Conservation (phyloP, 441 rosid species). For the Oxalis stricta region DNA sequence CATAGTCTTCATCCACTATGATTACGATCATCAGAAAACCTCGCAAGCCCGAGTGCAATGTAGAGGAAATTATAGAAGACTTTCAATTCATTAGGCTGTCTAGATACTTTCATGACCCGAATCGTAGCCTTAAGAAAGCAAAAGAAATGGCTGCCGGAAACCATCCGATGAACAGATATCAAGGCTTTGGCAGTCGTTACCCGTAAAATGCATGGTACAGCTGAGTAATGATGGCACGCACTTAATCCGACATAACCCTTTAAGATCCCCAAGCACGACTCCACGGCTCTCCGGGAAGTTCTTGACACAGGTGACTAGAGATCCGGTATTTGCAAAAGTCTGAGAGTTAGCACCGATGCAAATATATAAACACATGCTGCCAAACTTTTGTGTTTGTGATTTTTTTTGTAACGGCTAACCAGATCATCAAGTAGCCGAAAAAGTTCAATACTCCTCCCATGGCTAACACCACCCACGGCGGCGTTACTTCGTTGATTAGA, state of each 20-base stretch:
- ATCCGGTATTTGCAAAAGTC: constrained; percentile 20
- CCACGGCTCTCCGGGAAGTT: constrained; percentile 39
- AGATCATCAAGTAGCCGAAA: constrained; percentile 19
- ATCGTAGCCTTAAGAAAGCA: constrained; percentile 35
- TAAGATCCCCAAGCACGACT: constrained; percentile 40
- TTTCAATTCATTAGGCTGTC: constrained; percentile 25
- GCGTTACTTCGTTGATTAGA: constrained; percentile 13
- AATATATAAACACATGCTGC: constrained; percentile 22
- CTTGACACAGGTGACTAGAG: constrained; percentile 19
- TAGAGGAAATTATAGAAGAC: constrained; percentile 38
- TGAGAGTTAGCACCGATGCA: constrained; percentile 15
- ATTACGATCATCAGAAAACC: constrained; percentile 44
- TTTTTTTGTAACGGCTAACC: constrained; percentile 17
- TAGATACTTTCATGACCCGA: constrained; percentile 25
- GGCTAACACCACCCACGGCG: constrained; percentile 11
- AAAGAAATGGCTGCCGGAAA: constrained; percentile 29
- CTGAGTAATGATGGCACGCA: constrained; percentile 50
- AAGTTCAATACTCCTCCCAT: constrained; percentile 18
- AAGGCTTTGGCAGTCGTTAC: constrained; percentile 26
- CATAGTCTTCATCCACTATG: constrained; percentile 25
- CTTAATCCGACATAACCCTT: constrained; percentile 53
- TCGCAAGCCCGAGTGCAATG: constrained; percentile 44
- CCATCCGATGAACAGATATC: constrained; percentile 48
- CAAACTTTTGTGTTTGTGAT: constrained; percentile 9
- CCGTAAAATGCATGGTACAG: constrained; percentile 42